Base-by-base conservation (phyloP, 371 early-diverging fungal species). In the Funneliformis caledonium region DNA sequence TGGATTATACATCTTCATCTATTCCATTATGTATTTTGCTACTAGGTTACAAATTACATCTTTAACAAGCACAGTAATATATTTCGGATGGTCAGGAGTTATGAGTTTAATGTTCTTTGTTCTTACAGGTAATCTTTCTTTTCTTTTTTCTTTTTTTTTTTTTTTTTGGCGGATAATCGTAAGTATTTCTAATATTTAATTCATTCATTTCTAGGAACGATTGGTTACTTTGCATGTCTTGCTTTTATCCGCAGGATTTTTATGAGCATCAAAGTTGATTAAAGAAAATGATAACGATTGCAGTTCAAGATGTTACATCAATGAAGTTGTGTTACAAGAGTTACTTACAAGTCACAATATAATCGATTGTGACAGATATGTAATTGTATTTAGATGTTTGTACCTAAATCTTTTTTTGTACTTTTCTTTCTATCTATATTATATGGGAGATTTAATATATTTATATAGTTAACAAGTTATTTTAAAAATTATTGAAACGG, bases 81-180 rank as follows among this genome's bases (percentile, higher is more conserved):
- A 97, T 88, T 94, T 97, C 89, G 97, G 97, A n/a, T 97, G 94
- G 90, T 91, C 94, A 73, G 84, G 92, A 2, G 90, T 96, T 78
- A 94, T 93, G 82, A 92, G 92, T 82, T 31, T 93, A 48, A 81
- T 96, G 82, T 89, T 95, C 84, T 91, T 93, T 81, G 83, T 95
- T 59, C 82, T 96, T 75, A 94, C 95, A 0, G 93, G 95, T 81
- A 84, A 81, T n/a, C n/a, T n/a, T n/a, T n/a, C n/a, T n/a, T n/a
- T n/a, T n/a, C n/a, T n/a, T n/a, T n/a, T n/a, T n/a, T n/a, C n/a
- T n/a, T n/a, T n/a, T n/a, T n/a, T n/a, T n/a, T n/a, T n/a, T n/a
- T n/a, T n/a, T 26, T 42, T 26, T 72, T 65, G 4, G 16, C 59
- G 22, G 10, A 61, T 64, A 76, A 80, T 60, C 69, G 7, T 26